Conservation (phyloP, 495 filamentous ascomycete genomes). For the Penicillium pancosmium region DNA sequence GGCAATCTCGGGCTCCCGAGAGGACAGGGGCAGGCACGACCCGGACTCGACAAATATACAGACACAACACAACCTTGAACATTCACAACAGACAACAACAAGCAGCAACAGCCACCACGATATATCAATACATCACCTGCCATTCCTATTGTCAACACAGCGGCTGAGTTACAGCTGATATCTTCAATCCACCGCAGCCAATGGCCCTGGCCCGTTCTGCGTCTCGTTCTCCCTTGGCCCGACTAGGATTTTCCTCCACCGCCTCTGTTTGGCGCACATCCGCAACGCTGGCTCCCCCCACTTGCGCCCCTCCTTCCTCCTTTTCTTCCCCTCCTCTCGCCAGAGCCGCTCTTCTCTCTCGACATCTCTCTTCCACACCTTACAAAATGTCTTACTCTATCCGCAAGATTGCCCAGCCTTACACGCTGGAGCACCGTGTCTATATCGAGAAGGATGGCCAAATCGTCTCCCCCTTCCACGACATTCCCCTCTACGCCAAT, state of each 20-base stretch:
- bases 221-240: slow-evolving; percentile 39
- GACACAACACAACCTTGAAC: background rate
- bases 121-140: background rate
- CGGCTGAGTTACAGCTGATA: background rate
- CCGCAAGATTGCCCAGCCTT: slow-evolving; percentile 84
- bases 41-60: background rate
- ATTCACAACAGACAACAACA: background rate
- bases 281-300: slow-evolving; percentile 47
- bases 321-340: slow-evolving; percentile 38
- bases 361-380: slow-evolving; percentile 33
- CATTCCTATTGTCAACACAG: slow-evolving; percentile 10
- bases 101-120: background rate
- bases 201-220: slow-evolving; percentile 21
- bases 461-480: slow-evolving; percentile 94
- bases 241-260: slow-evolving; percentile 43
- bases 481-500: slow-evolving; percentile 97
- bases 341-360: slow-evolving; percentile 33
- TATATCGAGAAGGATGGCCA: slow-evolving; percentile 97
- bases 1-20: slow-evolving; percentile 2
- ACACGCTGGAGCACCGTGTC: slow-evolving; percentile 96
- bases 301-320: slow-evolving; percentile 43
- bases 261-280: slow-evolving; percentile 46
- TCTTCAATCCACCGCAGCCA: slow-evolving; percentile 9
- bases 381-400: slow-evolving; percentile 60
- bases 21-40: background rate